Evolutionary conservation across 2,329 filamentous ascomycete species (phyloP), one percentile per base, ranked within the genome.

Genomic region (Aspergillus proliferans): DNA sequence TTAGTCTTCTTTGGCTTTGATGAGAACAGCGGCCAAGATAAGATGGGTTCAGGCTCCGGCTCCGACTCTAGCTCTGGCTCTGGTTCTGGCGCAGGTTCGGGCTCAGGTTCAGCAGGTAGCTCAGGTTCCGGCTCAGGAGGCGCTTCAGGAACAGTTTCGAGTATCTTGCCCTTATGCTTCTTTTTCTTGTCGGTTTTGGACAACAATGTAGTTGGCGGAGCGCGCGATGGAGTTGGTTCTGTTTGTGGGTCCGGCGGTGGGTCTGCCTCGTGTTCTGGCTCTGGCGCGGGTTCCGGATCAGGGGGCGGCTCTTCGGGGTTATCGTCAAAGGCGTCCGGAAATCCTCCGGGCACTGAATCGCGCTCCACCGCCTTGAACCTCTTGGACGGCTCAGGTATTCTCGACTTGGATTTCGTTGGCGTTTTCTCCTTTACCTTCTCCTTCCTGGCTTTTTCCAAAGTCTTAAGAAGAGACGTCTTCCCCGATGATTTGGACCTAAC

Each of bases 291-390:
- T 56, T 57, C 28, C 30, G 45, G 52, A 14, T 48, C 55, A 9
- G 52, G 51, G n/a, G 52, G 54, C 9, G 43, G 69, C 3, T 56
- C 54, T n/a, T 56, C 51, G 34, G 52, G 62, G 34, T 77, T 73
- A 54, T 74, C 74, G 33, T 76, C 74, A 54, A 77, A 66, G 9
- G 60, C 76, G 43, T 71, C 70, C 21, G 81, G 81, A 61, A 84
- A 84, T 52, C 77, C 78, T 48, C 81, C 82, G 39, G 81, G 80
- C 5, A 81, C 69, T 26, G 66, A 64, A 47, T 73, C 71, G 46
- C 9, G n/a, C n/a, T 18, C 65, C 68, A 9, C 63, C 65, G 19
- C 58, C 67, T 67, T 60, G 71, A 34, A 58, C 60, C 50, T 62
- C 65, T 61, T 61, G 63, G 51, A 58, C 55, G 28, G 61, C 44